Evolutionary conservation across 2,329 filamentous ascomycete species (phyloP).

Genomic region (Fusarium camptoceras): DNA sequence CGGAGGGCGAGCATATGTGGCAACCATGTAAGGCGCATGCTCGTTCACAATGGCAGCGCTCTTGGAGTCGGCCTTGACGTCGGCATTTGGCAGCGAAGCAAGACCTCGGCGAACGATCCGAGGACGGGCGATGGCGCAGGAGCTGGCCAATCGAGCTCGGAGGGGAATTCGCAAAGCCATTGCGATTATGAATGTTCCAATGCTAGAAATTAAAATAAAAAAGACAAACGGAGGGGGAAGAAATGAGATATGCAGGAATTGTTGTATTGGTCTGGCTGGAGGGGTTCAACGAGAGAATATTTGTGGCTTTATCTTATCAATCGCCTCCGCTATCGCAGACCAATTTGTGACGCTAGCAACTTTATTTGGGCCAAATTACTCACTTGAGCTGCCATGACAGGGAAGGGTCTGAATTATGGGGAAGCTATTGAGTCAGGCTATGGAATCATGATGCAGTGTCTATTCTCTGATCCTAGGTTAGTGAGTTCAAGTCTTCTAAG

Average conservation of each 20-base stretch:
- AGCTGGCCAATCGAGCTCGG: constrained; percentile 53
- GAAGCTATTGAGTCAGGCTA: constrained; percentile 10
- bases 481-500: background rate
- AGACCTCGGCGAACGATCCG: constrained; percentile 48
- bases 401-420: constrained; percentile 5
- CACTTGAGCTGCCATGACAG: constrained; percentile 4
- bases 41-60: constrained; percentile 80
- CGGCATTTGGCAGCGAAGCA: constrained; percentile 70
- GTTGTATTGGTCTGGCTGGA: constrained; percentile 14
- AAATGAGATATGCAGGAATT: background rate
- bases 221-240: background rate
- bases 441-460: constrained; percentile 8
- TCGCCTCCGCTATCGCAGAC: constrained; percentile 48
- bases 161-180: constrained; percentile 58
- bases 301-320: constrained; percentile 46
- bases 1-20: constrained; percentile 90
- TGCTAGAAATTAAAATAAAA: background rate
- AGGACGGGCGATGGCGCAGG: constrained; percentile 40
- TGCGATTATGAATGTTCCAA: background rate
- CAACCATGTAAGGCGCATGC: constrained; percentile 90
- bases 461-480: constrained; percentile 4
- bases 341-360: constrained; percentile 28
- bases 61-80: constrained; percentile 78
- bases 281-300: constrained; percentile 36
- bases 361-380: constrained; percentile 13